Evolutionary conservation across 1,139 yeast species (phyloP).

Genomic region (Eremothecium cymbalariae): DNA sequence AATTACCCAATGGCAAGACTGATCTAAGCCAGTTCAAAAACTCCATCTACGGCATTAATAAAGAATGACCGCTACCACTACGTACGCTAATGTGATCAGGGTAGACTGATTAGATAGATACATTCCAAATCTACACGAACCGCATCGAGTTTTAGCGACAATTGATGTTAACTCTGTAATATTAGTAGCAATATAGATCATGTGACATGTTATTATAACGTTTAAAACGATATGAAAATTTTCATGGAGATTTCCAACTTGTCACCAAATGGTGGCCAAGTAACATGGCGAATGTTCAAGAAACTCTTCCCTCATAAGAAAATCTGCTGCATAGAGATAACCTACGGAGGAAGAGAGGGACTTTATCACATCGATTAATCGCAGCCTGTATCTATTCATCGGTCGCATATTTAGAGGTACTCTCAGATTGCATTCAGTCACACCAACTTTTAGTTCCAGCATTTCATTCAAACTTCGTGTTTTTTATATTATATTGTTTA

Average conservation of each 20-base stretch:
- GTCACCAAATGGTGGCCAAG: conserved; percentile 4
- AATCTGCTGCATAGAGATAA: not conserved
- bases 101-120: not conserved
- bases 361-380: not conserved
- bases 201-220: no score
- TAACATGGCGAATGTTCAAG: not conserved
- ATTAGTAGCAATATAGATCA: no score
- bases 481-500: no score
- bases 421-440: conserved; percentile 5
- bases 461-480: no score
- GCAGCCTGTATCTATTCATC: no score
- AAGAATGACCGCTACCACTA: conserved; percentile 9
- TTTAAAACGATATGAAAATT: conserved; percentile 4
- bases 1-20: conserved; percentile 28
- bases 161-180: no score
- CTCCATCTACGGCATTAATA: conserved; percentile 43
- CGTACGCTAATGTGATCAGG: conserved; percentile 2
- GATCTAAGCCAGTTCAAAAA: conserved; percentile 41
- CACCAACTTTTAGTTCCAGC: conserved; percentile 6
- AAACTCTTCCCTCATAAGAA: not conserved
- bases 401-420: no score
- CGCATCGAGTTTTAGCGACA: no score
- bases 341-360: conserved; percentile 1
- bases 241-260: conserved; percentile 4
- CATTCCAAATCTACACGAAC: no score